phyloP scores from a whole-genome alignment of 768 basidiomycete species.

The Termitomyces eurrhizus region DNA sequence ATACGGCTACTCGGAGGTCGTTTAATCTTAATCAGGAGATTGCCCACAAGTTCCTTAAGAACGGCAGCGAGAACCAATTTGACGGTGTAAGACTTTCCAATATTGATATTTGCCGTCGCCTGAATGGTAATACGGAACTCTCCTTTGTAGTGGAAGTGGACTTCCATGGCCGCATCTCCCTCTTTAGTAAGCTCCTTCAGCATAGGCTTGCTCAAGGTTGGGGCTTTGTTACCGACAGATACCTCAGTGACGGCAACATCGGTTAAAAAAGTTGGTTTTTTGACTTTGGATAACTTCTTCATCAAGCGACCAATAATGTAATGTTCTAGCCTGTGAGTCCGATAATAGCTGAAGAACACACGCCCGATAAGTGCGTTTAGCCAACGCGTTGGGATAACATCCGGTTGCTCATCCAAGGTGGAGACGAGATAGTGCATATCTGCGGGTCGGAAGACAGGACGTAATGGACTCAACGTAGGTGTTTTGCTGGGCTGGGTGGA shows the following conservation, averaged over 20 bases:
- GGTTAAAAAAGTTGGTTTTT: slow-evolving; percentile 80
- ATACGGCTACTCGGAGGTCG: slow-evolving; percentile 93
- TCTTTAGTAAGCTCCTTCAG: slow-evolving; percentile 94
- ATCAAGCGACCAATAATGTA: slow-evolving; percentile 86
- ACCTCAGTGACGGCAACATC: slow-evolving; percentile 88
- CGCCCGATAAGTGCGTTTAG: slow-evolving; percentile 92
- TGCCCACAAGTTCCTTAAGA: slow-evolving; percentile 87
- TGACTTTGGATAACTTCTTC: slow-evolving; percentile 92
- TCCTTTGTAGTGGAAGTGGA: slow-evolving; percentile 80
- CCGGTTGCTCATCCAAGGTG: slow-evolving; percentile 88
- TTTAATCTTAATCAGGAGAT: slow-evolving; percentile 85
- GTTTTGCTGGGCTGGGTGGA: slow-evolving; percentile 60
- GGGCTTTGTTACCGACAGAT: slow-evolving; percentile 78
- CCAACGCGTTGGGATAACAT: slow-evolving; percentile 97
- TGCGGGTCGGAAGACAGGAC: slow-evolving; percentile 60
- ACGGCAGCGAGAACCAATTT: slow-evolving; percentile 88
- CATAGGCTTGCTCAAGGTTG: slow-evolving; percentile 95
- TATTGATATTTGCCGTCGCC: slow-evolving; percentile 83
- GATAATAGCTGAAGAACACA: slow-evolving; percentile 88
- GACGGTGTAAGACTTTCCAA: slow-evolving; percentile 85
- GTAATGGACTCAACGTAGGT: slow-evolving; percentile 56
- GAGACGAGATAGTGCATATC: slow-evolving; percentile 85
- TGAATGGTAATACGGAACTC: slow-evolving; percentile 88
- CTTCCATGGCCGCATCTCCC: slow-evolving; percentile 88
- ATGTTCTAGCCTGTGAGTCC: slow-evolving; percentile 75